Evolutionary conservation across 352 stramenopile species (phyloP), one percentile per base, ranked within the genome.

Genomic region (Phytophthora melonis): DNA sequence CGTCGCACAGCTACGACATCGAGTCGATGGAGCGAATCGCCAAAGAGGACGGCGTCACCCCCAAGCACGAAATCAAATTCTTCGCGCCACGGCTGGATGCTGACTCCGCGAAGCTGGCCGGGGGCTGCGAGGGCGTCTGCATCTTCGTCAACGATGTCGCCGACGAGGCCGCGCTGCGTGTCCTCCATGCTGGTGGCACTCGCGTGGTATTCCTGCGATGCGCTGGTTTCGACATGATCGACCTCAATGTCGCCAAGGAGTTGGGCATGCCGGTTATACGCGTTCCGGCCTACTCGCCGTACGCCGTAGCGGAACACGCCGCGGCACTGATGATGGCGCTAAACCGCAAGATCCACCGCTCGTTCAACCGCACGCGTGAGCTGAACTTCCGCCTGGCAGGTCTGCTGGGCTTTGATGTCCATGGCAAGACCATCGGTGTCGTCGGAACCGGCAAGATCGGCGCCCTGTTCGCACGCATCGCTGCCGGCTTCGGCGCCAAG

Each of bases 111-210:
- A 69, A 79, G 56, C 70, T 94, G 49, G 84, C 87, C 0, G 68
- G 81, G 3, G 78, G 79, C 13, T 91, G 77, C 58, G 86, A 94
- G 52, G 83, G 50, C 41, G 83, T 90, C 23, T 81, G 88, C 30
- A 90, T 95, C 70, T 97, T 96, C 70, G 91, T 97, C 36, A 97
- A 96, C 74, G 90, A 97, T 72, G 81, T 78, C 5, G 88, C 88
- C 19, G 80, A 94, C 54, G 82, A 75, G 11, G 79, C 63, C 4
- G 78, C 84, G 25, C 77, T 96, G 21, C 81, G 86, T 54, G 80
- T 53, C 2, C 74, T 93, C 23, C 53, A 82, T 65, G 68, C 77
- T 2, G 68, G 75, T 47, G 83, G 84, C 55, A 89, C 89, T 9
- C 74, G 76, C 47, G 84, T 82, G n/a, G 68, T 97, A 2, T 91